Evolutionary conservation across 306 rosid species (phyloP).

Genomic region (Corylus avellana): DNA sequence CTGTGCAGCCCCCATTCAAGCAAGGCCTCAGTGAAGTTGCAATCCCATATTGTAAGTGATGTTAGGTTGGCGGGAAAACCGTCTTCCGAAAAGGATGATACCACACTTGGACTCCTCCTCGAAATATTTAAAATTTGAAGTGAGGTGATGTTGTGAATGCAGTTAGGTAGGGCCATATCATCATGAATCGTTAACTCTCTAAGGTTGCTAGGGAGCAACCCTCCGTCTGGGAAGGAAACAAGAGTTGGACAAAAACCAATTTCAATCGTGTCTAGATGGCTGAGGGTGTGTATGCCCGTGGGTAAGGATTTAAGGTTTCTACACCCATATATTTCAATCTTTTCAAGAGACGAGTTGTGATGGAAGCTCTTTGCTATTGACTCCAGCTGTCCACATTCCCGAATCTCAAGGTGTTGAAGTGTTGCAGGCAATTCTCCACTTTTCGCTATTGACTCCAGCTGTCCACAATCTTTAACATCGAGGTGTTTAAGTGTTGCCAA

Average conservation of each 20-base stretch:
- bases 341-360: background rate
- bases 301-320: conserved; percentile 2
- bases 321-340: fast-evolving
- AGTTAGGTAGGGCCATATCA: background rate
- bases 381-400: fast-evolving
- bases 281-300: conserved; percentile 13
- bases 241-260: conserved; percentile 5
- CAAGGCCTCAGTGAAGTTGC: background rate
- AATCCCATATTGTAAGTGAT: background rate
- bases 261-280: background rate
- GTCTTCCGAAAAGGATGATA: background rate
- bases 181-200: background rate
- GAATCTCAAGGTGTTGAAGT: background rate
- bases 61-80: conserved; percentile 24
- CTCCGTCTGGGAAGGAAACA: conserved; percentile 16
- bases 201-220: background rate
- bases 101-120: background rate
- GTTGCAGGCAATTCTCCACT: background rate
- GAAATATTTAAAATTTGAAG: background rate
- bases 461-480: background rate
- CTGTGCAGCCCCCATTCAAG: conserved; percentile 17
- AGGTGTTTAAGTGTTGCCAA: no score
- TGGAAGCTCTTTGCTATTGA: background rate
- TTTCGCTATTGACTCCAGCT: background rate
- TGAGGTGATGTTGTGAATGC: conserved; percentile 15